Evolutionary conservation across 1,284 basidiomycete genomes (phyloP).

Genomic region (Kalmanozyma brasiliensis): DNA sequence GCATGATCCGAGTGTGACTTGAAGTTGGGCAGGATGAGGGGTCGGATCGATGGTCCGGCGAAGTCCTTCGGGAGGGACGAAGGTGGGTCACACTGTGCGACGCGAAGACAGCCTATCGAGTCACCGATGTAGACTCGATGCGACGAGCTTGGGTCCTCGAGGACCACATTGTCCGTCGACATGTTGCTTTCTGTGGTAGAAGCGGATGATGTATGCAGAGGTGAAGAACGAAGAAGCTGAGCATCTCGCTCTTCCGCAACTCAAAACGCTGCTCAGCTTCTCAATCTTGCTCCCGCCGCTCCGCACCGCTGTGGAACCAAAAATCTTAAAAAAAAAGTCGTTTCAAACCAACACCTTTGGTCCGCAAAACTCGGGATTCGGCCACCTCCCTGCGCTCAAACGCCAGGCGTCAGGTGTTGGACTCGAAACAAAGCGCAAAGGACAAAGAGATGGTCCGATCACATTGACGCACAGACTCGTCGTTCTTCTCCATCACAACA

Average conservation of each 20-base stretch:
- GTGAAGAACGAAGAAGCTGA: neutral
- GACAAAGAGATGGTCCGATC: neutral
- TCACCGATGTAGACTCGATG: constrained; percentile 51
- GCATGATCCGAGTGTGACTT: constrained; percentile 44
- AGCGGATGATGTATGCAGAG: too few relatives aligned
- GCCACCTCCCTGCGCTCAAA: too few relatives aligned
- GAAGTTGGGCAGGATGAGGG: constrained; percentile 41
- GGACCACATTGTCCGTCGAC: constrained; percentile 17
- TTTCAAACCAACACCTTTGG: constrained; percentile 9
- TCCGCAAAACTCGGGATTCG: constrained; percentile 9
- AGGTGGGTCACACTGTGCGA: constrained; percentile 35
- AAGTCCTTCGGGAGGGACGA: constrained; percentile 23
- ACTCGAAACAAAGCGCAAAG: neutral
- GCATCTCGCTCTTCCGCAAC: too few relatives aligned
- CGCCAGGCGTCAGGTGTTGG: neutral
- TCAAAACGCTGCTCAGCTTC: constrained; percentile 3
- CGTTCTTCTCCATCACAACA: too few relatives aligned
- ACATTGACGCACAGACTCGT: too few relatives aligned
- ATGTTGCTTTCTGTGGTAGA: constrained; percentile 12
- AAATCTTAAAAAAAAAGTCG: constrained; percentile 2
- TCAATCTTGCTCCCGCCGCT: too few relatives aligned
- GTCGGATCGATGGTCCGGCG: constrained; percentile 30
- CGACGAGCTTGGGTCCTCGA: constrained; percentile 34
- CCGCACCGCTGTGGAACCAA: neutral
- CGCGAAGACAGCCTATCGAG: constrained; percentile 47